Percentiles rank a stretch among this genome's conserved stretches.
phyloP scores from a whole-genome alignment of 1,284 basidiomycete species.

The Leccinum fallax region DNA sequence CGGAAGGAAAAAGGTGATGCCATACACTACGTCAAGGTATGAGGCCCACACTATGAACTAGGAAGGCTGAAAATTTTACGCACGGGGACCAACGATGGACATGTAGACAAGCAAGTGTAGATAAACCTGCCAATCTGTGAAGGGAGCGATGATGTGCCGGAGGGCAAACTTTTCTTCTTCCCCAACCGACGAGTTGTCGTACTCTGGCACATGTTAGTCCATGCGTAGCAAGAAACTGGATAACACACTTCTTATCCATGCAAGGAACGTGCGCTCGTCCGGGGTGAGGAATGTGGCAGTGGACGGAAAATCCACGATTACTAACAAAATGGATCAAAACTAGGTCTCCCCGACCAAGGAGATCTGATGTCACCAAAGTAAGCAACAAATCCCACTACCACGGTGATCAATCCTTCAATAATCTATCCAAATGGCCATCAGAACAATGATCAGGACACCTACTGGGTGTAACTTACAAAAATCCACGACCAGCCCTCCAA shows the following conservation, averaged over 20 bases:
- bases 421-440: conserved; percentile 32
- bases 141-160: conserved; percentile 51
- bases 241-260: conserved; percentile 56
- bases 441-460: background rate
- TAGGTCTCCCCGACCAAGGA: background rate
- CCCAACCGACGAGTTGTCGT: conserved; percentile 64
- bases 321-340: conserved; percentile 22
- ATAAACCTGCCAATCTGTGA: conserved; percentile 65
- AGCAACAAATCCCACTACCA: conserved; percentile 35
- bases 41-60: background rate
- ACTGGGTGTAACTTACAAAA: conserved; percentile 28
- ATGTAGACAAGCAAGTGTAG: conserved; percentile 51
- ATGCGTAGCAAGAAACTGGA: background rate
- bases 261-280: conserved; percentile 47
- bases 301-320: conserved; percentile 48
- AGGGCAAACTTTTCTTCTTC: conserved; percentile 44
- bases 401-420: conserved; percentile 44
- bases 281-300: conserved; percentile 50
- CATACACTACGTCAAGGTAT: conserved; percentile 42
- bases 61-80: conserved; percentile 27
- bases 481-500: conserved; percentile 42
- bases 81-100: conserved; percentile 60
- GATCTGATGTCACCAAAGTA: conserved; percentile 29
- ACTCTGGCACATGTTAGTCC: conserved; percentile 29
- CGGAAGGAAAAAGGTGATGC: conserved; percentile 69